phyloP scores from a whole-genome alignment of 148 eudicot genomes.

The Nepenthes mirabilis region DNA sequence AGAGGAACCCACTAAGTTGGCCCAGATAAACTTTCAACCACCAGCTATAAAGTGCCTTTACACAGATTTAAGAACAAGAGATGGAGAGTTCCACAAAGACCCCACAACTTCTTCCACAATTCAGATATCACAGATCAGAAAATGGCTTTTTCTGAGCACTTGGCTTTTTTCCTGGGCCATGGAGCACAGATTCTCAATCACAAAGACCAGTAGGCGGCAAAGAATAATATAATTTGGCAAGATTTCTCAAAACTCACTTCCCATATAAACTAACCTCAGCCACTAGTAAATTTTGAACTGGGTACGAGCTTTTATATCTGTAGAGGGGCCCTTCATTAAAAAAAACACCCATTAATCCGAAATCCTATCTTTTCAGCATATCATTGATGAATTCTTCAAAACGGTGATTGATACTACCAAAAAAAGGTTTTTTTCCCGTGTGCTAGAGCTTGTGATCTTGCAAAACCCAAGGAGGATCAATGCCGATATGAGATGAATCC shows the following conservation, averaged over 20 bases:
- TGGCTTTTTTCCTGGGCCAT: no score
- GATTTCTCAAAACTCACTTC: slow-evolving; percentile 2
- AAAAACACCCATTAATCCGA: neutral
- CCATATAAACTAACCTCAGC: slow-evolving; percentile 8
- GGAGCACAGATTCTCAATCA: neutral
- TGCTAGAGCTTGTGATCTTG: slow-evolving; percentile 3
- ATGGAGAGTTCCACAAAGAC: no score
- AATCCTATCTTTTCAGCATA: no score
- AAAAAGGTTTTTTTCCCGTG: slow-evolving; percentile 3
- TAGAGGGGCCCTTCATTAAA: neutral
- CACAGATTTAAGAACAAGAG: no score
- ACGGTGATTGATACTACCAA: slow-evolving; percentile 5
- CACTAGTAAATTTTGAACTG: neutral
- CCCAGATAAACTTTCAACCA: no score
- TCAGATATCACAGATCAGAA: no score
- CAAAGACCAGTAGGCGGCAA: slow-evolving; percentile 1
- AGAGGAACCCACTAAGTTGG: no score
- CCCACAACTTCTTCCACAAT: no score
- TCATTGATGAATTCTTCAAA: neutral
- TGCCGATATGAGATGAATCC: neutral
- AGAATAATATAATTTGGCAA: slow-evolving; percentile 15
- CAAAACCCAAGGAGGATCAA: neutral
- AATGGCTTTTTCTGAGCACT: no score
- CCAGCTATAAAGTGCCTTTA: no score
- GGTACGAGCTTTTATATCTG: neutral